Evolutionary conservation across 148 eudicot species (phyloP).

Genomic region (Salicornia ramosissima): DNA sequence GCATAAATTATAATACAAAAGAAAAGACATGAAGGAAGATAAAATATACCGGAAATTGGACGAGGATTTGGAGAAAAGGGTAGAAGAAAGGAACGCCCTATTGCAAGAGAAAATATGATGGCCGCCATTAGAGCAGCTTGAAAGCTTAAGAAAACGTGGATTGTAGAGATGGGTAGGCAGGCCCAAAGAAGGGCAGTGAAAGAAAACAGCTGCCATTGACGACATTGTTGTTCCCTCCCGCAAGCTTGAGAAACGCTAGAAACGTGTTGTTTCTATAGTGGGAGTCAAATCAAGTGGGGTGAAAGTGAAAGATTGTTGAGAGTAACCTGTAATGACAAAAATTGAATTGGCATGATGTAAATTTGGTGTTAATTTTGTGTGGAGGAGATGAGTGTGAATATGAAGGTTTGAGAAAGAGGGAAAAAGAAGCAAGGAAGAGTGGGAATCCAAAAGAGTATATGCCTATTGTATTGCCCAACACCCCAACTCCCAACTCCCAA

Average conservation of each 20-base stretch:
- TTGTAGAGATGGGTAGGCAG: slow-evolving; percentile 10
- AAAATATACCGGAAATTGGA: slow-evolving; percentile 14
- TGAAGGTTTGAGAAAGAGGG: background rate
- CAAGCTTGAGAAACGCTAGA: too few relatives aligned
- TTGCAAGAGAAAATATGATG: background rate
- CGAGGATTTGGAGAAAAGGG: slow-evolving; percentile 4
- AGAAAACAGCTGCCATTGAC: slow-evolving; percentile 19
- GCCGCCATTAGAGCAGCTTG: slow-evolving; percentile 4
- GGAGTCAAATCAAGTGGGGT: background rate
- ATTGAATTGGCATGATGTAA: background rate
- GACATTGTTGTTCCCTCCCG: slow-evolving; percentile 10
- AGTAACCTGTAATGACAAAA: background rate
- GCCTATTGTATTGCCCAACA: too few relatives aligned
- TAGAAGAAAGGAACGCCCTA: slow-evolving; percentile 7
- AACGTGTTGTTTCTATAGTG: too few relatives aligned
- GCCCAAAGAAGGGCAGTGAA: background rate
- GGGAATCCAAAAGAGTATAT: slow-evolving; percentile 11
- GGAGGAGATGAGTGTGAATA: background rate
- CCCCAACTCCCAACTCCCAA: too few relatives aligned
- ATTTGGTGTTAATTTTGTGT: background rate
- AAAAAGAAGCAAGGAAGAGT: background rate
- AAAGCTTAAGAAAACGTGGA: slow-evolving; percentile 1
- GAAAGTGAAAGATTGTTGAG: background rate
- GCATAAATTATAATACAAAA: background rate
- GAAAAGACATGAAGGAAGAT: background rate